phyloP scores from a whole-genome alignment of 441 rosid genomes.

The Bocquillonia castaneifolia region DNA sequence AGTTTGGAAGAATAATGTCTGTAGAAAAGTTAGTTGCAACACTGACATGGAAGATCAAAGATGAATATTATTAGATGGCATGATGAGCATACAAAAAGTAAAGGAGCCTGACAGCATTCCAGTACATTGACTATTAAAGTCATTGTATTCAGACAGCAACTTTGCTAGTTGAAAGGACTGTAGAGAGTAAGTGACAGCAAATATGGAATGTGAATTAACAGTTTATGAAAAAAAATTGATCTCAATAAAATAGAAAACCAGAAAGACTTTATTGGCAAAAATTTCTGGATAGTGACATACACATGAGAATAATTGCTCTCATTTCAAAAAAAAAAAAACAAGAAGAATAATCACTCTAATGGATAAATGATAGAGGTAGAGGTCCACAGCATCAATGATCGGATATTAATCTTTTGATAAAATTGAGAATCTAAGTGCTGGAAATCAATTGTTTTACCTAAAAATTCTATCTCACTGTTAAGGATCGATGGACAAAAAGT shows the following conservation, averaged over 20 bases:
- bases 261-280: not conserved
- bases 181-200: not conserved
- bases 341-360: not conserved
- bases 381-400: not conserved
- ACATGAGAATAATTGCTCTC: too few species aligned
- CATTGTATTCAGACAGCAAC: not conserved
- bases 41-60: too few species aligned
- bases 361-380: not conserved
- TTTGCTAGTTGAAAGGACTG: not conserved
- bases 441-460: not conserved
- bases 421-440: too few species aligned
- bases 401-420: not conserved
- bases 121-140: not conserved
- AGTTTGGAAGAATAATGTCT: not conserved
- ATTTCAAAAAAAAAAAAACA: too few species aligned
- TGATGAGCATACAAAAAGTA: not conserved
- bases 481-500: not conserved
- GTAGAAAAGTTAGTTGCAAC: too few species aligned
- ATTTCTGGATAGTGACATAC: not conserved
- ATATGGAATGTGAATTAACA: constrained; percentile 1
- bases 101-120: not conserved
- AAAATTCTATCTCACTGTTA: not conserved
- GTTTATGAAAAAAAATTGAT: not conserved
- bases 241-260: not conserved
- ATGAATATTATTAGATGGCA: too few species aligned